Conservation (phyloP, 805 yeast species). For the Cyberlindnera saturnus region DNA sequence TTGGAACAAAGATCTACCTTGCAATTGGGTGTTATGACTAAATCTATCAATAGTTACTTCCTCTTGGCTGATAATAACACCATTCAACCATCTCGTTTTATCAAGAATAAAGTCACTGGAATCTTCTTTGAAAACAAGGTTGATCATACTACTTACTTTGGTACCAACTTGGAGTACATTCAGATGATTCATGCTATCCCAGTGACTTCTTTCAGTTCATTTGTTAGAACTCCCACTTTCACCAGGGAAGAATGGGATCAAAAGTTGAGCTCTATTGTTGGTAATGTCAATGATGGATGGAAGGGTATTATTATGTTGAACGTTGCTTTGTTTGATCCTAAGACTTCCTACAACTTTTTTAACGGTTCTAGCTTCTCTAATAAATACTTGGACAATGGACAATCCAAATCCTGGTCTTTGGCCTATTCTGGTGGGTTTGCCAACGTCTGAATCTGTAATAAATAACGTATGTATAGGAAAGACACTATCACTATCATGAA, state of each 20-base stretch:
- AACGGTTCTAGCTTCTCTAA: slow-evolving; percentile 44
- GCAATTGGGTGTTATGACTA: slow-evolving; percentile 52
- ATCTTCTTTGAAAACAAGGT: slow-evolving; percentile 67
- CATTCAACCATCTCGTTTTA: slow-evolving; percentile 49
- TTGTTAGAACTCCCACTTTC: slow-evolving; percentile 46
- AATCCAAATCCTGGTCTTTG: slow-evolving; percentile 81
- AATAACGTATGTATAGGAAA: too few species aligned
- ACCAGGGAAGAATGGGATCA: slow-evolving; percentile 61
- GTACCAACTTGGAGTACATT: slow-evolving; percentile 63
- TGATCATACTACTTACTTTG: slow-evolving; percentile 72
- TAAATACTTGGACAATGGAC: slow-evolving; percentile 72
- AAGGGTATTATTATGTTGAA: slow-evolving; percentile 67
- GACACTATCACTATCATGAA: too few species aligned
- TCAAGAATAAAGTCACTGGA: slow-evolving; percentile 64
- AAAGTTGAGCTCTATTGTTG: slow-evolving; percentile 39
- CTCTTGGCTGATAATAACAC: slow-evolving; percentile 46
- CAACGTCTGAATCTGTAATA: slow-evolving; percentile 2
- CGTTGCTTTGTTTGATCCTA: slow-evolving; percentile 68
- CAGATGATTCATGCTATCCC: slow-evolving; percentile 81
- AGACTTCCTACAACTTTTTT: slow-evolving; percentile 56
- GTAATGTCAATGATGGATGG: slow-evolving; percentile 60
- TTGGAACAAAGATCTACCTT: slow-evolving; percentile 52
- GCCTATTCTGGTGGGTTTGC: slow-evolving; percentile 54
- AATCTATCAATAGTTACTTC: slow-evolving; percentile 51
- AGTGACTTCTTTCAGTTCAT: slow-evolving; percentile 60